Evolutionary conservation across 805 yeast genomes (phyloP).

Genomic region (Candida piceae): DNA sequence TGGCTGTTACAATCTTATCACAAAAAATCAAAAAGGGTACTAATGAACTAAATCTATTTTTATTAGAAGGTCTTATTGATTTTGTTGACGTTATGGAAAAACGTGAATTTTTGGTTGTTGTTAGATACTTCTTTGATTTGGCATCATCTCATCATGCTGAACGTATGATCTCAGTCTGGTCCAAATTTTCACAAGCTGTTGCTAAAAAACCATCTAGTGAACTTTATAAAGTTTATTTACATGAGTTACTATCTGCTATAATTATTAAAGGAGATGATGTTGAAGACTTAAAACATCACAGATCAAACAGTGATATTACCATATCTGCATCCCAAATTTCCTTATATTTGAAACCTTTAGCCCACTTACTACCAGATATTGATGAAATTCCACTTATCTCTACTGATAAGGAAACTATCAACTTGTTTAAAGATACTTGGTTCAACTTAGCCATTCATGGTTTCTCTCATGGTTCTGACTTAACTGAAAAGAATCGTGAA

Average conservation of each 20-base stretch:
- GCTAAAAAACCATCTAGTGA: conserved; percentile 34
- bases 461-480: conserved; percentile 53
- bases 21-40: conserved; percentile 59
- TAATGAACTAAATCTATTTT: conserved; percentile 46
- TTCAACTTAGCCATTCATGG: conserved; percentile 92
- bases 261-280: conserved; percentile 80
- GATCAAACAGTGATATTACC: conserved; percentile 68
- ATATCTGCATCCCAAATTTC: conserved; percentile 67
- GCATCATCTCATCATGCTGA: conserved; percentile 29
- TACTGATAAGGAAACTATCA: conserved; percentile 45
- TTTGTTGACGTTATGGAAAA: conserved; percentile 59
- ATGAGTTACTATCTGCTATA: conserved; percentile 61
- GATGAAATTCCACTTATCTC: conserved; percentile 39
- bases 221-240: conserved; percentile 52
- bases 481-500: conserved; percentile 40
- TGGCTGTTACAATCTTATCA: conserved; percentile 75
- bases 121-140: conserved; percentile 51
- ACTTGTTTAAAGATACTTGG: conserved; percentile 85
- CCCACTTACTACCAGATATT: conserved; percentile 62
- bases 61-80: conserved; percentile 57
- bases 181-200: conserved; percentile 34
- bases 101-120: conserved; percentile 61
- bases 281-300: conserved; percentile 64
- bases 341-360: conserved; percentile 64
- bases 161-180: conserved; percentile 48